phyloP scores from a whole-genome alignment of 306 rosid species.

The Malus asiatica region DNA sequence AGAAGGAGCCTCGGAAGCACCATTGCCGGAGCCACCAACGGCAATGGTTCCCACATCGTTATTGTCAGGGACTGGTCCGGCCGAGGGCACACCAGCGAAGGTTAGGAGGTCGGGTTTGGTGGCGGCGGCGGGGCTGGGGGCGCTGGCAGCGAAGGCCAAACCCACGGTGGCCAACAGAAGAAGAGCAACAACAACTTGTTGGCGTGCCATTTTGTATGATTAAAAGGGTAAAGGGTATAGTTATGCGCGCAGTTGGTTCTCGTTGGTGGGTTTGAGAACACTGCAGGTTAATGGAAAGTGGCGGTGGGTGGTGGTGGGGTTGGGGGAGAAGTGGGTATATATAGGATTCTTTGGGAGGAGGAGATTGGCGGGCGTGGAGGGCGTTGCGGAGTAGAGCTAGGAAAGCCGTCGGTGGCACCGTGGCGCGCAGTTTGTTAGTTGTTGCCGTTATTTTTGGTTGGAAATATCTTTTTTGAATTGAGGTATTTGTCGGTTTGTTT shows the following conservation, averaged over 20 bases:
- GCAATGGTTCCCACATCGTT: constrained; percentile 29
- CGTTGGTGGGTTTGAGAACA: not conserved
- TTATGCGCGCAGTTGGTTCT: constrained; percentile 9
- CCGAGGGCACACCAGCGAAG: not conserved
- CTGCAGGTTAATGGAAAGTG: constrained; percentile 8
- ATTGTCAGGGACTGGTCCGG: not conserved
- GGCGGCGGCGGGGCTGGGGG: not conserved
- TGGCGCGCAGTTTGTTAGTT: not conserved
- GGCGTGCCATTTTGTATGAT: constrained; percentile 41
- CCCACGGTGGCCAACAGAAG: constrained; percentile 39
- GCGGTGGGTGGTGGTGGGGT: not conserved
- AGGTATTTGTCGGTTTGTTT: no score
- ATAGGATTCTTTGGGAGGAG: not conserved
- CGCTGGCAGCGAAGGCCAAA: constrained; percentile 12
- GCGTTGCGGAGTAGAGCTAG: not conserved
- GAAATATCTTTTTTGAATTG: not conserved
- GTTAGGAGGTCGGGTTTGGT: not conserved
- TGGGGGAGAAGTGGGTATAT: not conserved
- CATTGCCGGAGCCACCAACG: constrained; percentile 8
- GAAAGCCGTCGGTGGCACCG: not conserved
- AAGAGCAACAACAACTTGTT: constrained; percentile 20
- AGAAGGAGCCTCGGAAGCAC: not conserved
- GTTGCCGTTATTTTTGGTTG: not conserved
- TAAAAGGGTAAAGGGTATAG: not conserved
- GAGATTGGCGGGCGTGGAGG: not conserved